These are phyloP conservation scores for Erucastrum elatum DNA, from an alignment of 345 rosid genomes.

Conservation along the genomic window DNA sequence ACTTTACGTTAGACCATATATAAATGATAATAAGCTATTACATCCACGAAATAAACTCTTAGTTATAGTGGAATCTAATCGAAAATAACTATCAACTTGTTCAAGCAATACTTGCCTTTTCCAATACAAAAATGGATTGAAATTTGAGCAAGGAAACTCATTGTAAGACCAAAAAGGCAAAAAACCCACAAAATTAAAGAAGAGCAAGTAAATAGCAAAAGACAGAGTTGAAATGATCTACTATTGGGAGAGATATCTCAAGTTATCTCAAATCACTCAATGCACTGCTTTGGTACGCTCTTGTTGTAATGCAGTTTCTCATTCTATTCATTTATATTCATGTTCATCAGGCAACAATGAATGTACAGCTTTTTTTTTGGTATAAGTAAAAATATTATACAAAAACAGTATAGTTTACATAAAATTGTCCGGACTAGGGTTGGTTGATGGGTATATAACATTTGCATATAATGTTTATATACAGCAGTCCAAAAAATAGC, in stretches of 20 bases:
- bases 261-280: neutral
- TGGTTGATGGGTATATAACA: neutral
- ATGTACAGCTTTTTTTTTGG: neutral
- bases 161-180: neutral
- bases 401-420: neutral
- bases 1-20: too few relatives aligned
- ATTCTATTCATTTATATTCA: neutral
- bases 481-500: neutral
- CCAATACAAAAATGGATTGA: neutral
- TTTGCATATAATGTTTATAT: neutral
- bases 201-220: constrained; percentile 19
- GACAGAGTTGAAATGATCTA: constrained; percentile 10
- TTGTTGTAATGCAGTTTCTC: constrained; percentile 14
- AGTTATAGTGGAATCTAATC: too few relatives aligned
- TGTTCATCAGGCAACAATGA: neutral
- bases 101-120: constrained; percentile 19
- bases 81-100: neutral
- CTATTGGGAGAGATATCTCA: neutral
- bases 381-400: neutral
- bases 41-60: too few relatives aligned
- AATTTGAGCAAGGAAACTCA: neutral
- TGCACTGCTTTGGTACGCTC: constrained; percentile 25
- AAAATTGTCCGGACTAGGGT: neutral
- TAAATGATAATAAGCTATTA: too few relatives aligned
- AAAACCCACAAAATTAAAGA: constrained; percentile 8